Evolutionary conservation across 345 rosid species (phyloP).

Genomic region (Lepidium africanum): DNA sequence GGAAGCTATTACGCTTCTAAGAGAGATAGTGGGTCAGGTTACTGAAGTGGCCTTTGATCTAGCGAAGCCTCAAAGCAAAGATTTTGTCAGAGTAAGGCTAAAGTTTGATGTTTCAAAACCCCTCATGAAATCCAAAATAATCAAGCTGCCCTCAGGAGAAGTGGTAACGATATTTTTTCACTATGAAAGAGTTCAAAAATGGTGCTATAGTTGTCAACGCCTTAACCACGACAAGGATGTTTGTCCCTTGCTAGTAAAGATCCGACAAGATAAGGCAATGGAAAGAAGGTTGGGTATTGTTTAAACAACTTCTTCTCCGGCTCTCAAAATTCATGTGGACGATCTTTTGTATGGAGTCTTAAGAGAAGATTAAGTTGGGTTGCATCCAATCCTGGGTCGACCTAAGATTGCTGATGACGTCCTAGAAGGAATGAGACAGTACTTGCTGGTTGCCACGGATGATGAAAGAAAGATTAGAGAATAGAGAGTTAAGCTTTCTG

Average conservation of each 20-base stretch:
- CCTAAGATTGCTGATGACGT: neutral
- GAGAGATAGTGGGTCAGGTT: neutral
- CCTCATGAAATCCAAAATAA: neutral
- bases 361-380: neutral
- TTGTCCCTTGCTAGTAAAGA: neutral
- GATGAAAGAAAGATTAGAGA: neutral
- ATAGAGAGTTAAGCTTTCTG: neutral
- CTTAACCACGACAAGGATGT: no score
- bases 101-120: neutral
- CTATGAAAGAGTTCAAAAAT: neutral
- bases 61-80: neutral
- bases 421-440: neutral
- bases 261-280: neutral
- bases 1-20: accelerated
- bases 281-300: neutral
- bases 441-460: neutral
- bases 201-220: neutral
- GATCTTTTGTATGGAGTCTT: neutral
- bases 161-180: no score
- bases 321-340: no score
- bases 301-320: no score
- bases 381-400: neutral
- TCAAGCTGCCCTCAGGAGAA: neutral
- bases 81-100: neutral
- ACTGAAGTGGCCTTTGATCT: neutral